Percentiles rank a stretch among this genome's conserved stretches.
Evolutionary conservation across 768 basidiomycete genomes (phyloP).

Genomic region (Boletus eberwhitei): DNA sequence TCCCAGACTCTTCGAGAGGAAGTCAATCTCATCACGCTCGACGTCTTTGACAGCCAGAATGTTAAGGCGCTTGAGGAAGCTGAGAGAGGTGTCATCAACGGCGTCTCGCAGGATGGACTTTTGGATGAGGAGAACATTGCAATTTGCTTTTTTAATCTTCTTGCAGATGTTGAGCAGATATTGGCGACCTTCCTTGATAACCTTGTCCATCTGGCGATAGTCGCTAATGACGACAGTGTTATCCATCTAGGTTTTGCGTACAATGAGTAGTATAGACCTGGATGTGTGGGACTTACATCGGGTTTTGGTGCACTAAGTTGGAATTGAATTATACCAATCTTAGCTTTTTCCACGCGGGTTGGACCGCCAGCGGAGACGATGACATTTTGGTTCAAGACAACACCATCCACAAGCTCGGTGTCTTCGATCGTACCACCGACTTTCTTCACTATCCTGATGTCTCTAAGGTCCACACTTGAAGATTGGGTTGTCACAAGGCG

Average conservation of each 20-base stretch:
- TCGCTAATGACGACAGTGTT: conserved; percentile 99
- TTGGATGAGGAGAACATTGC: conserved; percentile 98
- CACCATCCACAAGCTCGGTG: conserved; percentile 93
- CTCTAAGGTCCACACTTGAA: conserved; percentile 93
- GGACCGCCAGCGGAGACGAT: conserved; percentile 89
- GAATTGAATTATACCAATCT: conserved; percentile 98
- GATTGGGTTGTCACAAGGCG: conserved; percentile 86
- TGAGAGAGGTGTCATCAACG: conserved; percentile 96
- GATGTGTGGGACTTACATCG: conserved; percentile 57
- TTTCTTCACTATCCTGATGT: conserved; percentile 96
- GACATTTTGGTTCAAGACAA: conserved; percentile 96
- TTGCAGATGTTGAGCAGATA: conserved; percentile 98
- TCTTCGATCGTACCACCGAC: conserved; percentile 99
- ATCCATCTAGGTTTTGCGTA: conserved; percentile 73
- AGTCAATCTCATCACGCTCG: conserved; percentile 98
- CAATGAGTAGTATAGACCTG: background rate
- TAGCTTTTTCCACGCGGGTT: conserved; percentile 94
- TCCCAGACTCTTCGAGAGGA: conserved; percentile 90
- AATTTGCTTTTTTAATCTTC: conserved; percentile 99
- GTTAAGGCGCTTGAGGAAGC: conserved; percentile 94
- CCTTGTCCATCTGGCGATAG: conserved; percentile 99
- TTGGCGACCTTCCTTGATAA: conserved; percentile 97
- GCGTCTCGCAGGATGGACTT: conserved; percentile 99
- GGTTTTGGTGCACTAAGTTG: conserved; percentile 97
- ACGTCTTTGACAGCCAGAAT: conserved; percentile 97